Conservation (phyloP, 345 rosid species). For the Luvunga scandens region DNA sequence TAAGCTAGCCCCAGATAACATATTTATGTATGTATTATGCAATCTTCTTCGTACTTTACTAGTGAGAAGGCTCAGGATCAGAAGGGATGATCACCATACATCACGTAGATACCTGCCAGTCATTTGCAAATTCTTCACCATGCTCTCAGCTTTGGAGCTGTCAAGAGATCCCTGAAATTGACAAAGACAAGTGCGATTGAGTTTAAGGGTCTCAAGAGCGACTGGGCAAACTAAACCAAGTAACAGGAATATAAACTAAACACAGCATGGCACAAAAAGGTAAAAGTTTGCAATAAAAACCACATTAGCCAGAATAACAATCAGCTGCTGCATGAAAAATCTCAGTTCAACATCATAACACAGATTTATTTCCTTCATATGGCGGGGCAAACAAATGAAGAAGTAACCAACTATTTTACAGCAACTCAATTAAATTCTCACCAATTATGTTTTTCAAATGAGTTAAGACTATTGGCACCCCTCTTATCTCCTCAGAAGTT, state of each 20-base stretch:
- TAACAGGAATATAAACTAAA: not conserved
- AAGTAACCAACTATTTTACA: not conserved
- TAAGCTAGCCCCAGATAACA: not conserved
- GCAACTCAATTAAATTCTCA: not conserved
- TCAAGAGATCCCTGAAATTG: constrained; percentile 70
- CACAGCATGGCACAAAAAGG: not conserved
- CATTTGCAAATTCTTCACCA: constrained; percentile 89
- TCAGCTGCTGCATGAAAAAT: not conserved
- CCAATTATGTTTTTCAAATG: not conserved
- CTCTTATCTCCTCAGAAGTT: no score
- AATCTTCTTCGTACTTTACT: not conserved
- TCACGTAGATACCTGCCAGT: constrained; percentile 89
- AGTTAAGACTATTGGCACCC: no score
- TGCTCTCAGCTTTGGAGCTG: constrained; percentile 73
- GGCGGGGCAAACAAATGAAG: not conserved
- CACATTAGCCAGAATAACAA: not conserved
- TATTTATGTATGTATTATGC: not conserved
- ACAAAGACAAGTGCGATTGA: not conserved
- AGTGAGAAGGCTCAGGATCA: not conserved
- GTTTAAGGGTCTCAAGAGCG: not conserved
- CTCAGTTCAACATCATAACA: not conserved
- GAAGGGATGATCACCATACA: constrained; percentile 56
- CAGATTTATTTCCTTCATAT: not conserved
- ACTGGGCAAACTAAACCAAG: not conserved
- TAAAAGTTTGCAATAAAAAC: not conserved